A percentile compares a stretch with the other conserved stretches of the same genome.
Evolutionary conservation across 306 rosid species (phyloP).

Genomic region (Medicago lupulina): DNA sequence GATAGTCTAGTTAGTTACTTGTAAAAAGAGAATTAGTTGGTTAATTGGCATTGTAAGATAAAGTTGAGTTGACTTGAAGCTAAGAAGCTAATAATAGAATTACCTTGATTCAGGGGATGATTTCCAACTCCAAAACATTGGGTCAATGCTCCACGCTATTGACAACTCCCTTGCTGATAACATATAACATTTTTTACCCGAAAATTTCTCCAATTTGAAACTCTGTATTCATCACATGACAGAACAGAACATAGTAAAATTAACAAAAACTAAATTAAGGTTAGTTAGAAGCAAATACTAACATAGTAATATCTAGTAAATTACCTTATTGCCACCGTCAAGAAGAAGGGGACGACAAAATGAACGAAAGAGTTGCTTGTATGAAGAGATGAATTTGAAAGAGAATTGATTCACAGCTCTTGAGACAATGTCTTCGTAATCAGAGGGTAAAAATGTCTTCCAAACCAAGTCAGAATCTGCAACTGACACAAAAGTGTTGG

Average conservation of each 20-base stretch:
- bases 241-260: background rate
- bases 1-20: no score
- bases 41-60: background rate
- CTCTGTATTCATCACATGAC: conserved; percentile 42
- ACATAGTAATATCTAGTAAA: background rate
- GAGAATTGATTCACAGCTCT: conserved; percentile 38
- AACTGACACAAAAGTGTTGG: conserved; percentile 48
- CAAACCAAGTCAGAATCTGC: conserved; percentile 60
- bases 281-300: background rate
- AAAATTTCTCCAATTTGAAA: conserved; percentile 53
- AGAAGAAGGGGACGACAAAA: conserved; percentile 56
- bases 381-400: conserved; percentile 41
- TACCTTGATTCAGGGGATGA: conserved; percentile 56
- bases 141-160: conserved; percentile 55
- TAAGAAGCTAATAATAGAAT: background rate
- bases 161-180: conserved; percentile 64
- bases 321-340: conserved; percentile 61
- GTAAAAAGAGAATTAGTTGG: no score
- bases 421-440: conserved; percentile 48
- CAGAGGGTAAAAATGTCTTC: conserved; percentile 62
- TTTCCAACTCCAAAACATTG: conserved; percentile 67
- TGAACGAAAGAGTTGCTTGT: conserved; percentile 53
- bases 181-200: conserved; percentile 52
- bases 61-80: no score
- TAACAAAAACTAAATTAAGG: background rate